Evolutionary conservation across 148 eudicot genomes (phyloP).

Genomic region (Cornus kousa): DNA sequence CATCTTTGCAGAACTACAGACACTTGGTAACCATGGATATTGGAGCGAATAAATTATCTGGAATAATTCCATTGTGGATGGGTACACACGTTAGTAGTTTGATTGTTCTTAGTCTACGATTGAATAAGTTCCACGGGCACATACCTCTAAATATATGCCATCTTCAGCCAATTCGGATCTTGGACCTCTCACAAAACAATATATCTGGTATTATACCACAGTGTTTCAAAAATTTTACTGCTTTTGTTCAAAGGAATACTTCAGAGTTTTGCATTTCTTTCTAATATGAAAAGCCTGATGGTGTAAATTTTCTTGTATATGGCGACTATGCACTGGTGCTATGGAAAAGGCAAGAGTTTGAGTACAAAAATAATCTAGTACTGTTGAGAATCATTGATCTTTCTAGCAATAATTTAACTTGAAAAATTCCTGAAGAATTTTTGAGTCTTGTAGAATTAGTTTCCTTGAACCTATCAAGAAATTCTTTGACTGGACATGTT

Average conservation of each 20-base stretch:
- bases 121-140: constrained; percentile 22
- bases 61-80: constrained; percentile 24
- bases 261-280: neutral
- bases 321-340: constrained; percentile 12
- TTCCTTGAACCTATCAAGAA: constrained; percentile 37
- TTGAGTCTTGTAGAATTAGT: constrained; percentile 20
- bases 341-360: constrained; percentile 22
- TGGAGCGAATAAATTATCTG: constrained; percentile 14
- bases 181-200: constrained; percentile 27
- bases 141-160: constrained; percentile 24
- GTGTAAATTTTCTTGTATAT: too few species aligned
- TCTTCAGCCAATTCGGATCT: constrained; percentile 10
- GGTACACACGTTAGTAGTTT: constrained; percentile 9
- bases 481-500: constrained; percentile 26
- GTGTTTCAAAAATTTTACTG: constrained; percentile 16
- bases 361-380: constrained; percentile 14
- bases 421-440: constrained; percentile 31
- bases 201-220: constrained; percentile 25
- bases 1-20: constrained; percentile 15
- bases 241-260: neutral
- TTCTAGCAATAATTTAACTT: constrained; percentile 29
- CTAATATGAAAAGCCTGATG: neutral
- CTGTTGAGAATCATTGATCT: constrained; percentile 34
- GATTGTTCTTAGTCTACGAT: constrained; percentile 16
- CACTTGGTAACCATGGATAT: constrained; percentile 11